Evolutionary conservation across 495 filamentous ascomycete species (phyloP), one percentile per base, ranked within the genome.

Genomic region (Echria macrotheca): DNA sequence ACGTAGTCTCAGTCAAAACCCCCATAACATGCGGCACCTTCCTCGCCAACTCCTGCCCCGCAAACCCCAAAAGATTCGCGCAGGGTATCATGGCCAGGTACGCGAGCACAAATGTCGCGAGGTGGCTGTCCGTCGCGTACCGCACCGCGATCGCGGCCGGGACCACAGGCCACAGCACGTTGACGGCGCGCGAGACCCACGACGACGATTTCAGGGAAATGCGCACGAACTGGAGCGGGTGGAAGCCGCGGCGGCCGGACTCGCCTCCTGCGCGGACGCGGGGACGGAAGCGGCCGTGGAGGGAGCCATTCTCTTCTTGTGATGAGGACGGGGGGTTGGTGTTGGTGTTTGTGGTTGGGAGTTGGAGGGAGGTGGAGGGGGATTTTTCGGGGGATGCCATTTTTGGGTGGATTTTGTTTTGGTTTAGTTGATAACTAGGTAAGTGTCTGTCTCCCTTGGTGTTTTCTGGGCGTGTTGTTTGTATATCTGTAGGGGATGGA

Each of bases 41-140:
- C 52, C 84, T 75, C 1, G 86, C 83, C 50, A 95, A 65, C 61
- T 94, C 86, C 55, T 87, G 81, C 5, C 87, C 86, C 5, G 86
- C 85, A 59, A 96, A 96, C 0, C 88, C 88, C 22, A 95, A 75
- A 41, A 95, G 65, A 55, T 96, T 96, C 37, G 90, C 91, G 24
- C 84, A 82, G 2, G 90, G 91, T 4, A 96, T 77, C 84, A 97
- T 96, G 45, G 75, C 72, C 32, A 78, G 66, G 35, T 76, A 76
- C 5, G 64, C 52, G 4, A 74, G 58, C 19, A 63, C 61, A 40
- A 74, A 76, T n/a, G 65, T 69, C 15, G 64, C 50, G 2, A 69
- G 52, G 22, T 66, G 25, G 28, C 88, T 75, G 39, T 88, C 38
- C 0, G 58, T 52, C 25, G 60, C 56, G 18, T 68, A 74, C 28